Evolutionary conservation across 495 filamentous ascomycete species (phyloP).

Genomic region (Pyronema omphalodes): DNA sequence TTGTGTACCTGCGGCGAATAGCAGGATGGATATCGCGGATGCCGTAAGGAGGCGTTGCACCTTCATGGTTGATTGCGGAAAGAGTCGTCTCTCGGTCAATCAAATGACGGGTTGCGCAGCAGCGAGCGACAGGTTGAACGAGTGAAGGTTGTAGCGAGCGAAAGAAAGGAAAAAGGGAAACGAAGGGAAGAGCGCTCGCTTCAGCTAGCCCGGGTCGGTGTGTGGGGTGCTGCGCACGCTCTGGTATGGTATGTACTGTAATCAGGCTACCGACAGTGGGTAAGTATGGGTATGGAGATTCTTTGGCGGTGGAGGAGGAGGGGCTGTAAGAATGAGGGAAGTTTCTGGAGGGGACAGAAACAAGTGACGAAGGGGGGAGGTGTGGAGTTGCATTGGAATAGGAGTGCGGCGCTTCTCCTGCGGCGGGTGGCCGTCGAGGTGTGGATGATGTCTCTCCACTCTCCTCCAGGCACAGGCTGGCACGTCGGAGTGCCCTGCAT

Average conservation of each 20-base stretch:
- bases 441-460: too few relatives aligned
- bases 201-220: too few relatives aligned
- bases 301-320: too few relatives aligned
- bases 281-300: too few relatives aligned
- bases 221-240: too few relatives aligned
- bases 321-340: background rate
- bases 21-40: background rate
- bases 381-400: too few relatives aligned
- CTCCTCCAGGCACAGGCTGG: too few relatives aligned
- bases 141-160: background rate
- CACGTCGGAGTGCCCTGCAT: too few relatives aligned
- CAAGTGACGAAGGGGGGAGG: background rate
- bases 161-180: background rate
- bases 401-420: too few relatives aligned
- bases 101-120: too few relatives aligned
- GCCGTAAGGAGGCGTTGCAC: background rate
- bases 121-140: background rate
- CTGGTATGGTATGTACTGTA: background rate
- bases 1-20: background rate
- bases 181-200: too few relatives aligned
- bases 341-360: background rate
- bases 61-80: background rate
- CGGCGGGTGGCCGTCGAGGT: too few relatives aligned
- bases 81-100: background rate
- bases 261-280: background rate